A percentile compares a stretch with the other conserved stretches of the same genome.
Conservation (phyloP, 768 basidiomycete genomes). For the Suillus fuscotomentosus region DNA sequence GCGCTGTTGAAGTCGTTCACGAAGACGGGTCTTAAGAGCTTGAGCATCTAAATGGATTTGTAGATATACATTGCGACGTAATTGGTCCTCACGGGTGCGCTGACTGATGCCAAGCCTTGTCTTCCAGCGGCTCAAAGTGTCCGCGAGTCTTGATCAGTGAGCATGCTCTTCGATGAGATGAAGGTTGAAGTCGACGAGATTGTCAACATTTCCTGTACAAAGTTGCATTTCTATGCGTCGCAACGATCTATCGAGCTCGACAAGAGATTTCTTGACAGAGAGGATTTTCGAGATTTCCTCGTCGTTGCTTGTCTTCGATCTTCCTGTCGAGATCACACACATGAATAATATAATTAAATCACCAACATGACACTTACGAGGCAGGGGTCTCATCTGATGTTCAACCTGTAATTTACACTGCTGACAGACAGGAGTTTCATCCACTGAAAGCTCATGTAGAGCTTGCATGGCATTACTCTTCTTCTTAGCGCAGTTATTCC, state of each 20-base stretch:
- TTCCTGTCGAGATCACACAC: not conserved
- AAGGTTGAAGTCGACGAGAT: not conserved
- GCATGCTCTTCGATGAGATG: not conserved
- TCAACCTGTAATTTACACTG: conserved; percentile 9
- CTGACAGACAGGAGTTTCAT: not conserved
- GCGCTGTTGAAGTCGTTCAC: not conserved
- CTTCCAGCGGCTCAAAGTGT: not conserved
- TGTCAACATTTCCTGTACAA: not conserved
- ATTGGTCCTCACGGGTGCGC: not conserved
- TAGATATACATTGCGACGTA: not conserved
- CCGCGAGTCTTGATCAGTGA: not conserved
- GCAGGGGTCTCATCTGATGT: conserved; percentile 2
- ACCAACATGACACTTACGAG: not conserved
- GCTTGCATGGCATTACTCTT: not conserved
- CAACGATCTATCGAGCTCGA: not conserved
- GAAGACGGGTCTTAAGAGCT: not conserved
- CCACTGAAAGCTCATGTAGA: not conserved
- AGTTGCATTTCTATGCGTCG: not conserved
- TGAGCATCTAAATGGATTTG: not conserved
- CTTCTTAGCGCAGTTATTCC: conserved; percentile 9
- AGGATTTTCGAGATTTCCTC: not conserved
- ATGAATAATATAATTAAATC: not conserved
- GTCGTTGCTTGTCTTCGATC: not conserved
- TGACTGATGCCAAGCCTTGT: not conserved
- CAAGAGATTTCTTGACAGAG: not conserved